Evolutionary conservation across 2,329 filamentous ascomycete genomes (phyloP).

Genomic region (Talaromyces sp.): DNA sequence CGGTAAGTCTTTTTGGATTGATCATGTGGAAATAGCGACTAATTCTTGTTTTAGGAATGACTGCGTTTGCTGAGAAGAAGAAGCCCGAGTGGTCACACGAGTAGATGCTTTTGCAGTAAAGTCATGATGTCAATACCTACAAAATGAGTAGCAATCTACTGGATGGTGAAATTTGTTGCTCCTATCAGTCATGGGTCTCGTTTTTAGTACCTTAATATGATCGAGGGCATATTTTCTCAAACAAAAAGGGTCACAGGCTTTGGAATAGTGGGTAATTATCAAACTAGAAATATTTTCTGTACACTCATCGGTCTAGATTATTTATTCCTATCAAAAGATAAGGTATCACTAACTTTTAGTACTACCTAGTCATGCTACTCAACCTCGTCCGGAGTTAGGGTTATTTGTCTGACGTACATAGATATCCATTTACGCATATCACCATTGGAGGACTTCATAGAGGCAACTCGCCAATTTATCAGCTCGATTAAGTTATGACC

Average conservation of each 20-base stretch:
- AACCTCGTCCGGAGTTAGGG: background rate
- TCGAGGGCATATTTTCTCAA: background rate
- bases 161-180: background rate
- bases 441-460: background rate
- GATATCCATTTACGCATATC: background rate
- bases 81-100: constrained; percentile 87
- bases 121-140: background rate
- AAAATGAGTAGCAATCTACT: background rate
- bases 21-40: background rate
- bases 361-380: no score
- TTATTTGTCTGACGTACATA: background rate
- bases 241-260: background rate
- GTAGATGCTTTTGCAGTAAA: constrained; percentile 35
- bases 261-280: background rate
- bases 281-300: background rate
- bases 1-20: constrained; percentile 50
- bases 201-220: background rate
- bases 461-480: background rate
- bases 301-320: background rate
- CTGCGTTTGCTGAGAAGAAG: constrained; percentile 91
- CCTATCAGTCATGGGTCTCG: background rate
- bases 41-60: constrained; percentile 57
- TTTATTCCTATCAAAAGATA: no score
- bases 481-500: background rate
- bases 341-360: no score